Conservation (phyloP, 2,329 filamentous ascomycete species). For the Monilinia polystroma region DNA sequence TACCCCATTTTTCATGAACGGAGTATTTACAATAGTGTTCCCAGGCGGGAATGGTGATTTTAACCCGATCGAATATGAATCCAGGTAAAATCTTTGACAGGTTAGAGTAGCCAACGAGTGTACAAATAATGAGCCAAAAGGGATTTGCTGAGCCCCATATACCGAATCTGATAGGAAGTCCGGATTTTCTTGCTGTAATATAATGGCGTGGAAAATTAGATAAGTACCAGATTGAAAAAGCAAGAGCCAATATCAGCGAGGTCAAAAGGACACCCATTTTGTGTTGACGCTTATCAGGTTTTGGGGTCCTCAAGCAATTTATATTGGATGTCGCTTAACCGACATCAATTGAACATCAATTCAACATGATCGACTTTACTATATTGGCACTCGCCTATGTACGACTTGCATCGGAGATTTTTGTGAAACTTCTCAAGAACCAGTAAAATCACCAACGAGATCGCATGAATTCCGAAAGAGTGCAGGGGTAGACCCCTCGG, state of each 20-base stretch:
- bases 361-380: not conserved
- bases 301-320: not conserved
- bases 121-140: conserved; percentile 23
- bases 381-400: conserved; percentile 1
- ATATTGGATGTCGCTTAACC: conserved; percentile 8
- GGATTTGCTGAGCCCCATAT: conserved; percentile 22
- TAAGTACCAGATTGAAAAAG: conserved; percentile 5
- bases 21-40: conserved; percentile 26
- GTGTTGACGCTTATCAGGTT: not conserved
- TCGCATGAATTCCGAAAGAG: too few relatives aligned
- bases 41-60: conserved; percentile 24
- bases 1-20: conserved; percentile 24
- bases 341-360: not conserved
- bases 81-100: conserved; percentile 21
- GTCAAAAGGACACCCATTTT: not conserved
- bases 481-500: not conserved
- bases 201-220: conserved; percentile 20
- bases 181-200: conserved; percentile 25
- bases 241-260: not conserved
- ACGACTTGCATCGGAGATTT: not conserved
- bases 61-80: conserved; percentile 24
- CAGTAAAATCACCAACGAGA: not conserved
- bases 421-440: not conserved
- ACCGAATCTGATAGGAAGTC: conserved; percentile 24
- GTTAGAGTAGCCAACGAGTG: conserved; percentile 14